A percentile compares a stretch with the other conserved stretches of the same genome.
phyloP scores from a whole-genome alignment of 2,329 filamentous ascomycete genomes.

The Phyllosticta ampelicida region DNA sequence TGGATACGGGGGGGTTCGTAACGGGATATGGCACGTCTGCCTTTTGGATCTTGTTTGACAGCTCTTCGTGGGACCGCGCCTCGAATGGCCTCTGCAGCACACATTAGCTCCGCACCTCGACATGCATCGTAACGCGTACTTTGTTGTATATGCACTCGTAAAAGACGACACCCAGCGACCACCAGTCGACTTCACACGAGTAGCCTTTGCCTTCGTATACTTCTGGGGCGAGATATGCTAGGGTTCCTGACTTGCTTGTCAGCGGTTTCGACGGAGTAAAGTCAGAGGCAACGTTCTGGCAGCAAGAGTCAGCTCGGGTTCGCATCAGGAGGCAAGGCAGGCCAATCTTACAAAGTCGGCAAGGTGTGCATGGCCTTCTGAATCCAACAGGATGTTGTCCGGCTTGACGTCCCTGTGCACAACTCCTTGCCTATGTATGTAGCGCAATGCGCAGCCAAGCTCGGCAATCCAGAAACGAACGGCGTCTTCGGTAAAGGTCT shows the following conservation, averaged over 20 bases:
- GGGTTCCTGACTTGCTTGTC: constrained; percentile 91
- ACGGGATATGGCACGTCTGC: constrained; percentile 81
- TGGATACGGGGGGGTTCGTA: constrained; percentile 80
- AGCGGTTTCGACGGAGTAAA: constrained; percentile 70
- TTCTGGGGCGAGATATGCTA: constrained; percentile 92
- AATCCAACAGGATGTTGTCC: constrained; percentile 32
- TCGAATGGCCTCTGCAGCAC: constrained; percentile 72
- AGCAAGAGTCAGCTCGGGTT: constrained; percentile 24
- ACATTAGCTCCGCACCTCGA: neutral
- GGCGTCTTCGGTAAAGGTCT: constrained; percentile 95
- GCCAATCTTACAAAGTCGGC: constrained; percentile 77
- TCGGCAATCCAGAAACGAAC: constrained; percentile 96
- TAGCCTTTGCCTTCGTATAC: constrained; percentile 90
- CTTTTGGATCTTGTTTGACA: constrained; percentile 71
- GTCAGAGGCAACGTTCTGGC: constrained; percentile 90
- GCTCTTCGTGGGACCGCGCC: constrained; percentile 69
- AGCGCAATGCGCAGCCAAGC: constrained; percentile 73
- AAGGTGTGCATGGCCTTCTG: constrained; percentile 69
- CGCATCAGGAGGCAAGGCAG: neutral
- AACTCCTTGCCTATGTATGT: constrained; percentile 33
- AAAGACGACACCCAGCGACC: constrained; percentile 95
- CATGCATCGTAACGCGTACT: constrained; percentile 38
- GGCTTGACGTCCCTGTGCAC: constrained; percentile 34
- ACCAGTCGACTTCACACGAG: constrained; percentile 88
- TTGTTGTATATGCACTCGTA: constrained; percentile 99